A percentile compares a stretch with the other conserved stretches of the same genome.
phyloP scores from a whole-genome alignment of 2,329 filamentous ascomycete genomes.

The Plectosphaerella sp. region DNA sequence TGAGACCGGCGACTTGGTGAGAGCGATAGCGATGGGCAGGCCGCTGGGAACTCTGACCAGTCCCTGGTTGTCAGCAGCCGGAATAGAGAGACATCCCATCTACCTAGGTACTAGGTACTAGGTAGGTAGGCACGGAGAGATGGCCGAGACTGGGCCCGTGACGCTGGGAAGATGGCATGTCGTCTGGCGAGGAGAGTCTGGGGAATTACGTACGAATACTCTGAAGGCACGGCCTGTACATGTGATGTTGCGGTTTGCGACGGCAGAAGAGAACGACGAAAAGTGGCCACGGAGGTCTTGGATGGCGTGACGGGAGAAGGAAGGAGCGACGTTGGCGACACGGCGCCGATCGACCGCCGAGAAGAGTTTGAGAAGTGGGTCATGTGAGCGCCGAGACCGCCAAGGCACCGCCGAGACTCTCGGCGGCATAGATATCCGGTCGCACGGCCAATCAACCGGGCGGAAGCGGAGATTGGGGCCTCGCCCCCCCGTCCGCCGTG shows the following conservation, averaged over 20 bases:
- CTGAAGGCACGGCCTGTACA: not conserved
- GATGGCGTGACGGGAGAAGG: not conserved
- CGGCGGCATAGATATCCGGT: constrained; percentile 1
- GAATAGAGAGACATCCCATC: too few relatives aligned
- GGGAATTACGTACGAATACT: not conserved
- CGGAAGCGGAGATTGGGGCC: constrained; percentile 2
- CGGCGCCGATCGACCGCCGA: not conserved
- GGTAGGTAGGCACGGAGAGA: too few relatives aligned
- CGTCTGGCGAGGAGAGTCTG: not conserved
- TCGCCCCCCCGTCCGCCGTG: too few relatives aligned
- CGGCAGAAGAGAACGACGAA: not conserved
- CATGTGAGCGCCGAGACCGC: not conserved
- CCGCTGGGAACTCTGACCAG: too few relatives aligned
- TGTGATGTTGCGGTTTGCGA: not conserved
- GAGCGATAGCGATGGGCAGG: not conserved
- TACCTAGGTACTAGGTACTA: too few relatives aligned
- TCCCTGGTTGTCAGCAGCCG: too few relatives aligned
- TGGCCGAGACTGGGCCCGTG: not conserved
- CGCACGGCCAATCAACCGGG: not conserved
- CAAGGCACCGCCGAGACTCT: constrained; percentile 2
- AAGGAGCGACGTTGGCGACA: not conserved
- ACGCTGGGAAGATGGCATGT: not conserved
- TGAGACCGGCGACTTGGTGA: not conserved
- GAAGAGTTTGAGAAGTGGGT: not conserved
- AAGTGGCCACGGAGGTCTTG: not conserved